phyloP scores from a whole-genome alignment of 31 red algal species.

The Odonthalia washingtoniensis region DNA sequence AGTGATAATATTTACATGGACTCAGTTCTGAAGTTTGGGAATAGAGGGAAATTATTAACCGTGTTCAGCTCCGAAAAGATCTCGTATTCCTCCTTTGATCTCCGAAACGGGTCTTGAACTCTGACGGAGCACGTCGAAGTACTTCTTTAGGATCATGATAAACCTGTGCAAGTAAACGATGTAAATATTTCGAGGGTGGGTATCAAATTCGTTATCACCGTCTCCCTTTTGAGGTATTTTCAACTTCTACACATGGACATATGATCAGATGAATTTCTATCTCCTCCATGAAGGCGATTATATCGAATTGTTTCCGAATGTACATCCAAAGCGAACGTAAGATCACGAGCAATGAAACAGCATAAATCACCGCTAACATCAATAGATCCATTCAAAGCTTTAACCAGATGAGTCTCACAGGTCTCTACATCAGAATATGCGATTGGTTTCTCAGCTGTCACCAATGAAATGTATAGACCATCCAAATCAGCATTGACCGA shows the following conservation, averaged over 20 bases:
- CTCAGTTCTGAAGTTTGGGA: too few relatives aligned
- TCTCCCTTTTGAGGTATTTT: slow-evolving; percentile 52
- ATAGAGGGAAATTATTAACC: slow-evolving; percentile 33
- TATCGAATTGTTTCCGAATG: slow-evolving; percentile 87
- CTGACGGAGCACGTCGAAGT: slow-evolving; percentile 77
- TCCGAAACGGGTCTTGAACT: slow-evolving; percentile 75
- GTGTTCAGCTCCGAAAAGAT: slow-evolving; percentile 80
- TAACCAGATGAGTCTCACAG: slow-evolving; percentile 56
- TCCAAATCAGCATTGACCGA: slow-evolving; percentile 73
- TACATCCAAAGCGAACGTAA: slow-evolving; percentile 84
- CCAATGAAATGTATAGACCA: slow-evolving; percentile 72
- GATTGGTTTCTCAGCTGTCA: slow-evolving; percentile 81
- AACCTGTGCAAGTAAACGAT: slow-evolving; percentile 93
- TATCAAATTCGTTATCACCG: slow-evolving; percentile 70
- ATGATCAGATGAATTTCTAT: neutral
- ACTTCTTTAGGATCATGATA: slow-evolving; percentile 86
- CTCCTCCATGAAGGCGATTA: slow-evolving; percentile 30
- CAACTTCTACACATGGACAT: slow-evolving; percentile 76
- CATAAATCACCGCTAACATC: slow-evolving; percentile 74
- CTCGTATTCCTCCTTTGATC: slow-evolving; percentile 87
- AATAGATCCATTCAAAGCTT: slow-evolving; percentile 64
- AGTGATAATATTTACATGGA: slow-evolving; percentile 64
- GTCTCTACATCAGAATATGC: slow-evolving; percentile 75
- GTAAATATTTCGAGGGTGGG: slow-evolving; percentile 66
- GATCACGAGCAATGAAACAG: slow-evolving; percentile 72